Evolutionary conservation across 2,329 filamentous ascomycete genomes (phyloP), one percentile per base, ranked within the genome.

Genomic region (Chaetomiaceae sp.): DNA sequence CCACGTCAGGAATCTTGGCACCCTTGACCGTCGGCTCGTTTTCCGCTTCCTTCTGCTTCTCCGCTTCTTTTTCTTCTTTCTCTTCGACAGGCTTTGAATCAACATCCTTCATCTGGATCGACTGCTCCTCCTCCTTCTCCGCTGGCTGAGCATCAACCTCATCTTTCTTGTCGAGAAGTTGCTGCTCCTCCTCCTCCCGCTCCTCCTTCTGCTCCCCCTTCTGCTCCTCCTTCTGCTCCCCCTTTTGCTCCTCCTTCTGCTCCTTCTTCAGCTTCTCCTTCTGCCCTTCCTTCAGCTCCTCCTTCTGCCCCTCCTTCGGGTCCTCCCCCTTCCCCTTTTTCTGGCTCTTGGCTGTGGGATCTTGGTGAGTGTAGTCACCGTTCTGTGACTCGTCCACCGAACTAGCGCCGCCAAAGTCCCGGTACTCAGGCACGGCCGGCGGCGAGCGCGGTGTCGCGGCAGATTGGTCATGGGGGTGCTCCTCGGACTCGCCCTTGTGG

Each of bases 41-140:
- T 14, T 20, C 18, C 16, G 32, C 14, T 18, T 44, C 41, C 11
- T 21, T 11, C 18, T 32, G n/a, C 8, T 60, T 58, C 30, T 57
- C 58, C 11, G 60, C 57, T 20, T 54, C 54, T 34, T 65, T 57
- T 14, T 45, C 11, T 20, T 61, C 57, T n/a, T 54, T 56, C 38
- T 67, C 59, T 2, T 46, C 48, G 13, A 43, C 48, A 21, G 54
- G 50, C 21, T 55, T 53, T 56, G 76, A 73, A 61, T 61, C 59
- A 7, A 65, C 61, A 6, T 54, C 51, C n/a, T 47, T 46, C 36
- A 48, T 37, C 55, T 52, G 21, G 27, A 40, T 43, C 54, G 75
- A 71, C 62, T n/a, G n/a, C n/a, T 50, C 42, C 9, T 54, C 50
- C 9, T 51, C 55, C 21, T 51, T 48, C 13, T 43, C 36, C 7